Percentiles rank a stretch among this genome's conserved stretches.
Evolutionary conservation across 2,329 filamentous ascomycete genomes (phyloP).

Genomic region (Claviceps digitariae): DNA sequence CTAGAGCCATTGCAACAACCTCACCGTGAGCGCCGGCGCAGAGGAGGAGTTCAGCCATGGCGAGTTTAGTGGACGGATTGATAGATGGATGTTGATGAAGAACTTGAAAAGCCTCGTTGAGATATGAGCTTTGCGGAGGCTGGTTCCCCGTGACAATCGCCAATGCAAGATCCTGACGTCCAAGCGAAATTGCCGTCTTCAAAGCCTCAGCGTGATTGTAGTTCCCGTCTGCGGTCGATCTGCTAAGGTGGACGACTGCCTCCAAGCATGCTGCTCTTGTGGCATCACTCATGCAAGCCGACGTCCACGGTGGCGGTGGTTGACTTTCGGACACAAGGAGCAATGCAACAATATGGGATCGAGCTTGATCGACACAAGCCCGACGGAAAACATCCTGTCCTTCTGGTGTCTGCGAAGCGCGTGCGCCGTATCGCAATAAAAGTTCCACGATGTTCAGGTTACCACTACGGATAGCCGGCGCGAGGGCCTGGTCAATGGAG

Average conservation of each 20-base stretch:
- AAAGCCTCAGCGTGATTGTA: slow-evolving; percentile 38
- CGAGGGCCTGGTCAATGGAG: slow-evolving; percentile 35
- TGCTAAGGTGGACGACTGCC: slow-evolving; percentile 36
- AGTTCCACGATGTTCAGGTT: slow-evolving; percentile 31
- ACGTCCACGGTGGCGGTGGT: slow-evolving; percentile 28
- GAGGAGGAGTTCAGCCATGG: slow-evolving; percentile 40
- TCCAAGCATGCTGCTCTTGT: slow-evolving; percentile 33
- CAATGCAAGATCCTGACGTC: slow-evolving; percentile 39
- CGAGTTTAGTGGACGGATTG: slow-evolving; percentile 34
- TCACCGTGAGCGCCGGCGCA: slow-evolving; percentile 44
- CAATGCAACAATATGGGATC: slow-evolving; percentile 32
- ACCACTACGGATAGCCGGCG: slow-evolving; percentile 31
- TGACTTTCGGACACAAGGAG: slow-evolving; percentile 35
- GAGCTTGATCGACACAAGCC: slow-evolving; percentile 31
- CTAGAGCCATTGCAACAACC: slow-evolving; percentile 31
- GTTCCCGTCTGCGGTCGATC: slow-evolving; percentile 39
- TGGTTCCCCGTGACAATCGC: slow-evolving; percentile 39
- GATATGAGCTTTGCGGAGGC: slow-evolving; percentile 32
- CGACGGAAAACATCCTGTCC: slow-evolving; percentile 41
- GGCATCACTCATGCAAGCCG: slow-evolving; percentile 39
- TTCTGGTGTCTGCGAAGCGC: slow-evolving; percentile 30
- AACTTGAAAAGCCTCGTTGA: slow-evolving; percentile 37
- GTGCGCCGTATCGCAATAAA: slow-evolving; percentile 38
- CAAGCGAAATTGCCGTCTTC: slow-evolving; percentile 32
- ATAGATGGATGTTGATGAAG: slow-evolving; percentile 33